Percentiles rank a stretch among this genome's conserved stretches.
Conservation (phyloP, 2,329 filamentous ascomycete species). For the Sarocladium oryzae region DNA sequence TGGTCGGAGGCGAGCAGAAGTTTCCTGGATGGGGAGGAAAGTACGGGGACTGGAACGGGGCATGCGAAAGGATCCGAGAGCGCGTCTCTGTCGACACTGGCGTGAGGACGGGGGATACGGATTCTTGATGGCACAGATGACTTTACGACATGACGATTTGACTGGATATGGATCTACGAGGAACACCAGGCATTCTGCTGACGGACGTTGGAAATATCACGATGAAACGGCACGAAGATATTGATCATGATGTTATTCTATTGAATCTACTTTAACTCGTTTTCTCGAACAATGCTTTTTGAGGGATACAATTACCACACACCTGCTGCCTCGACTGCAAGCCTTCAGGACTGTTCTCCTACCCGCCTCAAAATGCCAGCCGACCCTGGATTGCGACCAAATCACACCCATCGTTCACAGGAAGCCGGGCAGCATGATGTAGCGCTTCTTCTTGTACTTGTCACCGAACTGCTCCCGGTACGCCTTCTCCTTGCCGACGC, state of each 20-base stretch:
- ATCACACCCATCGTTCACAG: slow-evolving; percentile 38
- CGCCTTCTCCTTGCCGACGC: slow-evolving; percentile 81
- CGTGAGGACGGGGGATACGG: not conserved
- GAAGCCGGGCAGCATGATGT: slow-evolving; percentile 72
- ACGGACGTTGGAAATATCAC: no score
- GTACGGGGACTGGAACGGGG: slow-evolving; percentile 22
- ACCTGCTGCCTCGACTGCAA: not conserved
- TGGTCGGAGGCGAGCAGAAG: slow-evolving; percentile 33
- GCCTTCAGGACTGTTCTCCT: not conserved
- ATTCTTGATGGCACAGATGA: not conserved
- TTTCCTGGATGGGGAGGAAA: slow-evolving; percentile 30
- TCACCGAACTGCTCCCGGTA: slow-evolving; percentile 89
- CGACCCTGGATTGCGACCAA: not conserved
- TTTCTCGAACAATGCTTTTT: not conserved
- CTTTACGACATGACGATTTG: not conserved
- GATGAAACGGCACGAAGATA: not conserved
- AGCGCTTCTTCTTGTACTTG: slow-evolving; percentile 93
- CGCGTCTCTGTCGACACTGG: slow-evolving; percentile 28
- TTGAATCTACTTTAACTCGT: not conserved
- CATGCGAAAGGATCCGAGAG: slow-evolving; percentile 30
- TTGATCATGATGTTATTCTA: not conserved
- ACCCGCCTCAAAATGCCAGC: not conserved
- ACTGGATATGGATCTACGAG: no score
- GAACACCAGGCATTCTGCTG: no score
- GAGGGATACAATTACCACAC: not conserved